Evolutionary conservation across 2,329 filamentous ascomycete genomes (phyloP), one percentile per base, ranked within the genome.

Genomic region (Talaromyces sp.): DNA sequence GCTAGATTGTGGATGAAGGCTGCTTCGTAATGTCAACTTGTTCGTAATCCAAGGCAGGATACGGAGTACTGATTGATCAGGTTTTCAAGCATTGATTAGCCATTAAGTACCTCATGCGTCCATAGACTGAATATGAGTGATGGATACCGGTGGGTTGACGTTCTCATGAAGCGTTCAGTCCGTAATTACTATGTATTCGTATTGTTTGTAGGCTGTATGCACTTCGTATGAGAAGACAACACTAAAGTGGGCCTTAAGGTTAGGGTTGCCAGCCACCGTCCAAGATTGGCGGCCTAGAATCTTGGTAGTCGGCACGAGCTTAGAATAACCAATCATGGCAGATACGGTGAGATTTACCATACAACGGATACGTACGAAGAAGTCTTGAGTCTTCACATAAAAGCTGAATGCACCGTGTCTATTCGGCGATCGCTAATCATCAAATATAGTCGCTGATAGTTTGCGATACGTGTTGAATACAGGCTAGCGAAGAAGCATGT

Each of bases 211-310:
- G 19, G 22, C 22, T 22, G 22, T n/a, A 13, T 11, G 35, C 43
- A 41, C 5, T 45, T n/a, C 16, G 27, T 33, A 37, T 19, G 52
- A 37, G 27, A 27, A 31, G 7, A 31, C 27, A 31, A 31, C 27
- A 7, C 37, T 8, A n/a, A 59, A 31, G 56, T 59, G 56, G 56
- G 56, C 7, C 56, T 59, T 31, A 24, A 59, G 39, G 56, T 59
- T 59, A 59, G 56, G 56, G 56, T 59, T 59, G 56, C 56, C 56
- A 59, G 56, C 56, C 56, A 59, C 56, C 35, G 19, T 45, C 19
- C 56, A 27, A 59, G 27, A 41, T 45, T 56, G 22, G 31, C n/a
- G 37, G 52, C 33, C 52, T 56, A 56, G 33, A 59, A 43, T 19
- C 24, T 31, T 22, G 43, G 27, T 27, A 27, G 27, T 27, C 37